Percentiles rank a stretch among this genome's conserved stretches.
Evolutionary conservation across 176 grass and related monocot genomes (phyloP).

Genomic region (Triticum turgidum): DNA sequence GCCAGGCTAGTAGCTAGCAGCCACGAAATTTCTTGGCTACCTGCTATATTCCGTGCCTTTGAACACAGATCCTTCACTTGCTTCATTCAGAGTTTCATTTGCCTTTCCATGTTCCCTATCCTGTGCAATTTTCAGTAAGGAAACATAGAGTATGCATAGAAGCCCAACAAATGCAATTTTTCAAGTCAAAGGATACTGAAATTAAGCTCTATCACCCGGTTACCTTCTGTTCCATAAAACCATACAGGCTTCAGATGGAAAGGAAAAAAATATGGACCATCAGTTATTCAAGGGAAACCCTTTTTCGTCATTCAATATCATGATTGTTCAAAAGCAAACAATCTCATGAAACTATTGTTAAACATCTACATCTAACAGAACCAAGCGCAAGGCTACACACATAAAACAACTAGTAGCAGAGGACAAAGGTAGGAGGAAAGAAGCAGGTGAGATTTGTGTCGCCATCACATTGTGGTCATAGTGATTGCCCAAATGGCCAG

Average conservation of each 20-base stretch:
- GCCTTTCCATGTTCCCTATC: neutral
- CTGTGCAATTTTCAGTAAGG: neutral
- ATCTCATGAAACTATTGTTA: neutral
- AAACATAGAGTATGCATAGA: neutral
- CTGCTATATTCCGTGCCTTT: neutral
- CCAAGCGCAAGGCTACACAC: constrained; percentile 14
- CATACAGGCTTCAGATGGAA: neutral
- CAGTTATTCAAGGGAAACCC: neutral
- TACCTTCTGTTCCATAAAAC: constrained; percentile 1
- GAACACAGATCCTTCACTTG: neutral
- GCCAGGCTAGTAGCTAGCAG: neutral
- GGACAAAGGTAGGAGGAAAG: constrained; percentile 23
- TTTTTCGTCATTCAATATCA: neutral
- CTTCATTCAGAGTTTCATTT: neutral
- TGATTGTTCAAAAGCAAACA: neutral
- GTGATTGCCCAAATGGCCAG: constrained; percentile 18
- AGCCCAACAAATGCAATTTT: neutral
- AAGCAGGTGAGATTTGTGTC: constrained; percentile 26
- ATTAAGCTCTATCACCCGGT: constrained; percentile 2
- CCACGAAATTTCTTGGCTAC: neutral
- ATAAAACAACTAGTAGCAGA: constrained; percentile 13
- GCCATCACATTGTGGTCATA: constrained; percentile 10
- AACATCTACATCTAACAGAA: constrained; percentile 8
- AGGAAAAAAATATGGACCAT: neutral
- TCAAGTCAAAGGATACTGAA: neutral